These are phyloP conservation scores for Yamadazyma phyllophila DNA, from an alignment of 805 yeast genomes.

Conservation along the genomic window DNA sequence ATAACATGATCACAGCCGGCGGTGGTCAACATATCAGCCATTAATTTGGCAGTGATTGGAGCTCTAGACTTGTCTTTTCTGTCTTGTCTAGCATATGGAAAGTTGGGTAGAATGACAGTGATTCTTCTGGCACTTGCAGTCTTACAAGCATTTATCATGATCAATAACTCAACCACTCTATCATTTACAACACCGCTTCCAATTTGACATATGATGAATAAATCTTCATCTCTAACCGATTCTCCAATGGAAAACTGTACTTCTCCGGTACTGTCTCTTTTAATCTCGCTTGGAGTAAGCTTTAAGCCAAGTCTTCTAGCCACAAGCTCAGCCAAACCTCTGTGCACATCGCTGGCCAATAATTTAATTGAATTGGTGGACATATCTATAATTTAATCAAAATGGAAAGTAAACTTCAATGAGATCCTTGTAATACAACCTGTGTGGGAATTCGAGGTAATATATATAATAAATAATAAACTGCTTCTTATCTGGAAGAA, in stretches of 20 bases:
- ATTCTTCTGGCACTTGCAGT: constrained; percentile 94
- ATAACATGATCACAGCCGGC: constrained; percentile 96
- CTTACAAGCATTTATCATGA: constrained; percentile 90
- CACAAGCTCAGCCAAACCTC: constrained; percentile 74
- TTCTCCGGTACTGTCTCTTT: constrained; percentile 77
- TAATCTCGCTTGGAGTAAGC: constrained; percentile 68
- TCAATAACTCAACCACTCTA: constrained; percentile 78
- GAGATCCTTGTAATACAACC: neutral
- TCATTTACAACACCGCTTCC: constrained; percentile 85
- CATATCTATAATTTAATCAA: constrained; percentile 35
- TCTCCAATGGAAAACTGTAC: constrained; percentile 72
- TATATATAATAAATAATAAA: neutral
- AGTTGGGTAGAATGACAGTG: constrained; percentile 92
- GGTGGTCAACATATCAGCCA: constrained; percentile 87
- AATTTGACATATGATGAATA: constrained; percentile 73
- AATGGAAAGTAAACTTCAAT: neutral
- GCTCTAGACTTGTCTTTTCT: constrained; percentile 95
- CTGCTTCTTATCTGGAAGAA: no score
- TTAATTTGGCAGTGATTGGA: constrained; percentile 90
- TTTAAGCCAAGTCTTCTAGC: constrained; percentile 67
- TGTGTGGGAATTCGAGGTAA: neutral
- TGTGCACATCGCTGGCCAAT: constrained; percentile 73
- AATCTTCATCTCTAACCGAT: constrained; percentile 81
- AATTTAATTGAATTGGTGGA: constrained; percentile 61
- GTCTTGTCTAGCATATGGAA: constrained; percentile 97